A percentile compares a stretch with the other conserved stretches of the same genome.
phyloP scores from a whole-genome alignment of 805 yeast genomes.

The Kluyveromyces lactis region DNA sequence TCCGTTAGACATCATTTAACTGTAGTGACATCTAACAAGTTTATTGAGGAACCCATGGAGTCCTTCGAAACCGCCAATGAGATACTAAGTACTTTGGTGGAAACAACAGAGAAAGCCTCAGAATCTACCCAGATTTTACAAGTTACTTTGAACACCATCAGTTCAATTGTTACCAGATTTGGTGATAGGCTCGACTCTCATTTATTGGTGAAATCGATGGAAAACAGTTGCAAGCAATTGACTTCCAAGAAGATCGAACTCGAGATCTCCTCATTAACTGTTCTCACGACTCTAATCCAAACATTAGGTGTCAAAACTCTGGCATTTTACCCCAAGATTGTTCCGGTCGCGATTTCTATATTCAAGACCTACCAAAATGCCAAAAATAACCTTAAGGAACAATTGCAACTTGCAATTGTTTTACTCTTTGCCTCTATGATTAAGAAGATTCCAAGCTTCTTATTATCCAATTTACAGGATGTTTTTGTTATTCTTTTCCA shows the following conservation, averaged over 20 bases:
- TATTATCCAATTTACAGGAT: slow-evolving; percentile 58
- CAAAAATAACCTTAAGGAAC: slow-evolving; percentile 24
- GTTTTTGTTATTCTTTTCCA: slow-evolving; percentile 51
- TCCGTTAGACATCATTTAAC: slow-evolving; percentile 56
- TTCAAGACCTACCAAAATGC: slow-evolving; percentile 34
- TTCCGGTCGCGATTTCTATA: slow-evolving; percentile 62
- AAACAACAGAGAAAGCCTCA: slow-evolving; percentile 22
- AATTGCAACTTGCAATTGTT: slow-evolving; percentile 60
- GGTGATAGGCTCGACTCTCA: slow-evolving; percentile 42
- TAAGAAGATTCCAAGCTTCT: slow-evolving; percentile 79
- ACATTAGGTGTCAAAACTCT: slow-evolving; percentile 79
- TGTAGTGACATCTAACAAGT: slow-evolving; percentile 54
- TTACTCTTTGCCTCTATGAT: slow-evolving; percentile 66
- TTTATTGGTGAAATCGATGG: slow-evolving; percentile 41
- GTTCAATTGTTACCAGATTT: slow-evolving; percentile 55
- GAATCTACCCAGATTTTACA: slow-evolving; percentile 46
- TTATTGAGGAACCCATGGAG: slow-evolving; percentile 55
- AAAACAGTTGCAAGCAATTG: slow-evolving; percentile 42
- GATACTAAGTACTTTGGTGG: slow-evolving; percentile 45
- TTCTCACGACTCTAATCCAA: slow-evolving; percentile 60
- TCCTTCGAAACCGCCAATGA: slow-evolving; percentile 42
- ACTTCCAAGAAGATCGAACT: slow-evolving; percentile 49
- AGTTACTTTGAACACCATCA: slow-evolving; percentile 59
- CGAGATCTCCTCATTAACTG: slow-evolving; percentile 63
- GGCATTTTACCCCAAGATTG: slow-evolving; percentile 75